Conservation (phyloP, 2,329 filamentous ascomycete genomes). For the Trichoderma semiorbis region DNA sequence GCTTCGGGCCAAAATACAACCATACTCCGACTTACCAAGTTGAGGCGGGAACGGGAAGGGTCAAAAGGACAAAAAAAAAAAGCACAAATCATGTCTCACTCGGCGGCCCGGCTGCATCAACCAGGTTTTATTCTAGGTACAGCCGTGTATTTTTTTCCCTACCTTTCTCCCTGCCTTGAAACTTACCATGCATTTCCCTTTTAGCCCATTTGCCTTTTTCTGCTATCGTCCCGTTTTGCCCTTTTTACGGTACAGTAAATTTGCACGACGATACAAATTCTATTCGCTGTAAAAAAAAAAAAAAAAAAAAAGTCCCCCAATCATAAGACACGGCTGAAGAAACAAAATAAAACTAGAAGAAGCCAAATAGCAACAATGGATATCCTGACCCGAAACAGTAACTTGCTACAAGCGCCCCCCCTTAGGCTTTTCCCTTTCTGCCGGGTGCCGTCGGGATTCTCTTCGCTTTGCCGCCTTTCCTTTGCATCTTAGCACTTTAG, state of each 20-base stretch:
- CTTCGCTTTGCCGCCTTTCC: background rate
- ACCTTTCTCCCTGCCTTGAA: background rate
- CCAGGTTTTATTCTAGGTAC: background rate
- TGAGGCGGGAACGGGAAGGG: background rate
- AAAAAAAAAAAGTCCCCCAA: background rate
- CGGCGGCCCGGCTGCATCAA: background rate
- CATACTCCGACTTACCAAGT: constrained; percentile 12
- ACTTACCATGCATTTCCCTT: background rate
- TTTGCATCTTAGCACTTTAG: no score
- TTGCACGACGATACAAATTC: background rate
- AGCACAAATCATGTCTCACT: background rate
- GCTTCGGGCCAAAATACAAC: background rate
- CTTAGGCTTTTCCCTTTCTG: background rate
- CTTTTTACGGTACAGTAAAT: background rate
- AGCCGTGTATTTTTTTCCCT: background rate
- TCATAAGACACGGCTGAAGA: background rate
- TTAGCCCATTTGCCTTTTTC: background rate
- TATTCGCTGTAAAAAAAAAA: background rate
- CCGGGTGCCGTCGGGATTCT: background rate
- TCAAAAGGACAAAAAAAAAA: background rate
- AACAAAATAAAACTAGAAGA: background rate
- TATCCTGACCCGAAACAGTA: no score
- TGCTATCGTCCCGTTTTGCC: background rate
- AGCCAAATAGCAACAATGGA: no score
- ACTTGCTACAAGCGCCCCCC: background rate